Conservation (phyloP, 2,329 filamentous ascomycete genomes). For the Diplodia sapinea region DNA sequence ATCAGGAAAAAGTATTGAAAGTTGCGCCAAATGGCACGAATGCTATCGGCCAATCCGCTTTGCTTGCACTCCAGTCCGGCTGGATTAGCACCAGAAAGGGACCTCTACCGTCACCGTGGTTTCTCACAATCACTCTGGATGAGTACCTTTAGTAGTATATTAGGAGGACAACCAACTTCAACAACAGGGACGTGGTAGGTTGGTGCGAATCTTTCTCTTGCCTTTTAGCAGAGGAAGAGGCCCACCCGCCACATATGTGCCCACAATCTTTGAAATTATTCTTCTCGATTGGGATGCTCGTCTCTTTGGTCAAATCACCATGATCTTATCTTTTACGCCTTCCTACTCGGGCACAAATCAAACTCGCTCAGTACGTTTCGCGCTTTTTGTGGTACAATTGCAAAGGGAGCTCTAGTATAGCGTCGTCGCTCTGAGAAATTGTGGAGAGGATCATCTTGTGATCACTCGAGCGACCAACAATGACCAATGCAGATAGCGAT, state of each 20-base stretch:
- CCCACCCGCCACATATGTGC: slow-evolving; percentile 10
- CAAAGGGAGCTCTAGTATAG: neutral
- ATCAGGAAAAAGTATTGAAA: neutral
- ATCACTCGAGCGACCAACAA: neutral
- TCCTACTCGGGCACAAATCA: neutral
- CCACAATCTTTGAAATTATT: neutral
- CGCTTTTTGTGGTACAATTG: neutral
- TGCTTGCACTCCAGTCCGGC: neutral
- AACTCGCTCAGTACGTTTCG: too few relatives aligned
- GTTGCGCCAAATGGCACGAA: neutral
- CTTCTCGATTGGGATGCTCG: neutral
- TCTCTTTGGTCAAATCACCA: neutral
- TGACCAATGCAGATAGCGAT: neutral
- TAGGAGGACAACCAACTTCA: neutral
- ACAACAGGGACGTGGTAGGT: slow-evolving; percentile 11
- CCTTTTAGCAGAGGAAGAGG: slow-evolving; percentile 1
- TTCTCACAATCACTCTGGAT: neutral
- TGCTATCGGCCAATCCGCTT: neutral
- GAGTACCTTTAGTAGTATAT: neutral
- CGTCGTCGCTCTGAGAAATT: neutral
- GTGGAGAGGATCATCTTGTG: neutral
- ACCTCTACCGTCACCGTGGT: neutral
- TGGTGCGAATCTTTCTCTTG: neutral
- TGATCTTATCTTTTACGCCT: neutral
- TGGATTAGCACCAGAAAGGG: neutral